A percentile compares a stretch with the other conserved stretches of the same genome.
These are phyloP conservation scores for Cyclostephanos tholiformis DNA, from an alignment of 108 stramenopile genomes.

Conservation along the genomic window DNA sequence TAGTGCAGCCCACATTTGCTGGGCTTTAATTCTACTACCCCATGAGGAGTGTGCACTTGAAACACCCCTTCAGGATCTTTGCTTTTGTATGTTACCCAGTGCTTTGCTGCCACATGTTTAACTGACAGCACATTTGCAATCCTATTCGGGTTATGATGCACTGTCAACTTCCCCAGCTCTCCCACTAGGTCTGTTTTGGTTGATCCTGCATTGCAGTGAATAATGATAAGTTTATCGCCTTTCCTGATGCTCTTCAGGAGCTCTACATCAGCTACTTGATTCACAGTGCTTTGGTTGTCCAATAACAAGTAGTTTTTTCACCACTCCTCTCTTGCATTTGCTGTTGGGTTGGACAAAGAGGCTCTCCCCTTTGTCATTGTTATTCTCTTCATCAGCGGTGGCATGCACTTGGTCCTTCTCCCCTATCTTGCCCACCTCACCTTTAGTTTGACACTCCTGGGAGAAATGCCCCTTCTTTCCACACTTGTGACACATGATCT, in stretches of 20 bases:
- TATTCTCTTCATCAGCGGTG: too few species aligned
- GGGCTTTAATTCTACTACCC: background rate
- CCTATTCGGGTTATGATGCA: constrained; percentile 42
- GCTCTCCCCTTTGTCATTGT: too few species aligned
- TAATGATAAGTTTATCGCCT: background rate
- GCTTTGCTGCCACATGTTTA: background rate
- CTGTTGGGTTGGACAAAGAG: too few species aligned
- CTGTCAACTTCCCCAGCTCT: constrained; percentile 5
- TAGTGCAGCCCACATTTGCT: background rate
- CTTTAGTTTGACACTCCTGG: too few species aligned
- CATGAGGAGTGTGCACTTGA: background rate
- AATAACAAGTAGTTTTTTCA: background rate
- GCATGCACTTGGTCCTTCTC: background rate
- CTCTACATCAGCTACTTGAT: background rate
- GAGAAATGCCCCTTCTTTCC: too few species aligned
- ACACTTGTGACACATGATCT: background rate
- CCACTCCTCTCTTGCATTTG: too few species aligned
- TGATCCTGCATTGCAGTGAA: constrained; percentile 29
- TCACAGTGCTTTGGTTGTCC: background rate
- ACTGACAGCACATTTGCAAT: constrained; percentile 40
- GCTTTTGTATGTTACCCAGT: constrained; percentile 37
- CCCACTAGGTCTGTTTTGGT: constrained; percentile 4
- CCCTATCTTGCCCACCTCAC: too few species aligned
- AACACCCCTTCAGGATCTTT: background rate
- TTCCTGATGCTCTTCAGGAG: constrained; percentile 7